Conservation (phyloP, 179 eudicot species). For the Silene vulgaris region DNA sequence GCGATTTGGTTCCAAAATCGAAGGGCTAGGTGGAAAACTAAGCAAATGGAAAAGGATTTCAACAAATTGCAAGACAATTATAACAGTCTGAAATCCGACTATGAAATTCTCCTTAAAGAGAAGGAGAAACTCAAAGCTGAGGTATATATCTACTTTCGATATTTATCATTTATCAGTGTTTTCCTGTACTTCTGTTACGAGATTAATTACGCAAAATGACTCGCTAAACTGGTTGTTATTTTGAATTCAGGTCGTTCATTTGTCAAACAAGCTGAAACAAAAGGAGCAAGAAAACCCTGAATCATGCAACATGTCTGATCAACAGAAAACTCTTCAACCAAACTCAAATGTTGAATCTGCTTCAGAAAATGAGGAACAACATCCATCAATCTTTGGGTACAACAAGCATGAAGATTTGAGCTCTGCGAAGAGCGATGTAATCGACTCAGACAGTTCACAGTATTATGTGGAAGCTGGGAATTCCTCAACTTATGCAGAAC, state of each 20-base stretch:
- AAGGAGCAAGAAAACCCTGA: conserved; percentile 31
- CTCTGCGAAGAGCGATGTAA: conserved; percentile 40
- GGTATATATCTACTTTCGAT: conserved; percentile 37
- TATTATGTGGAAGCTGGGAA: conserved; percentile 37
- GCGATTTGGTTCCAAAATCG: conserved; percentile 88
- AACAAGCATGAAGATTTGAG: conserved; percentile 37
- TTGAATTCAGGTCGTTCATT: conserved; percentile 41
- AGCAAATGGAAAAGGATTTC: conserved; percentile 66
- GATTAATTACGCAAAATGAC: no score
- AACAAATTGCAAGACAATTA: conserved; percentile 46
- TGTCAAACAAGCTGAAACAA: conserved; percentile 42
- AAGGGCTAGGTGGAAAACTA: conserved; percentile 81
- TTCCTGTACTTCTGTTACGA: no score
- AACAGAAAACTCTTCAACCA: conserved; percentile 19
- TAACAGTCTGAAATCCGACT: conserved; percentile 49
- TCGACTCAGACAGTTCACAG: conserved; percentile 47
- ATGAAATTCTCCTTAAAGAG: conserved; percentile 58
- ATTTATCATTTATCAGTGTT: background rate
- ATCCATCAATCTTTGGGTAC: conserved; percentile 14
- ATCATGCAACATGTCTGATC: conserved; percentile 20
- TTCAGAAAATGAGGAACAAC: conserved; percentile 35
- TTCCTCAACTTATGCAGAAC: conserved; percentile 34
- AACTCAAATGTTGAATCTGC: conserved; percentile 23
- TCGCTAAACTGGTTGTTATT: background rate
- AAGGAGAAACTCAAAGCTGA: conserved; percentile 57